A percentile compares a stretch with the other conserved stretches of the same genome.
Conservation (phyloP, 129 eudicot genomes). For the Flaveria bidentis region DNA sequence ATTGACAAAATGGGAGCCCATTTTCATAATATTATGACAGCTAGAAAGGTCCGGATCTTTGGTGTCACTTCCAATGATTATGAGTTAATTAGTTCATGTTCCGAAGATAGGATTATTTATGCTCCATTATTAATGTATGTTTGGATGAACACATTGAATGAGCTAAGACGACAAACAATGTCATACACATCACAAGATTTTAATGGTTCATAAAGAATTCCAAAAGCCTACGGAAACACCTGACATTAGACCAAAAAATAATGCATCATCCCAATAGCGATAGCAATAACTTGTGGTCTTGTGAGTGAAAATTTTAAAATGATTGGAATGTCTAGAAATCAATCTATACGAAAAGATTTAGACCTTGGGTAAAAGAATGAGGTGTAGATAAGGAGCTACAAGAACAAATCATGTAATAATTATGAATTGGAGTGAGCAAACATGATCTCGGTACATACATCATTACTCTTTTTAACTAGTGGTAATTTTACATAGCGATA, state of each 20-base stretch:
- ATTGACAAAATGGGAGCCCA: too few relatives aligned
- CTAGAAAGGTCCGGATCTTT: constrained; percentile 6
- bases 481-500: too few relatives aligned
- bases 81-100: not conserved
- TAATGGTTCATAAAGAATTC: constrained; percentile 3
- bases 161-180: constrained; percentile 5
- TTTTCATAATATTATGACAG: not conserved
- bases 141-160: not conserved
- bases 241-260: not conserved
- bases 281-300: not conserved
- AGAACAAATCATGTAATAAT: not conserved
- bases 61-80: constrained; percentile 11
- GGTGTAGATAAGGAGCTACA: not conserved
- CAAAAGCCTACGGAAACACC: constrained; percentile 12
- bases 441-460: not conserved
- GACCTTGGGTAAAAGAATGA: not conserved
- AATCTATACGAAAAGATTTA: too few relatives aligned
- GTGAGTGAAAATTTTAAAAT: not conserved
- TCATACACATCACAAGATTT: not conserved
- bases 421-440: not conserved
- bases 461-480: not conserved
- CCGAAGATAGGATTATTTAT: not conserved
- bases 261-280: not conserved
- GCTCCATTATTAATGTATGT: not conserved
- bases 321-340: not conserved